Conservation (phyloP, 441 rosid species). For the Gossypium laxum region DNA sequence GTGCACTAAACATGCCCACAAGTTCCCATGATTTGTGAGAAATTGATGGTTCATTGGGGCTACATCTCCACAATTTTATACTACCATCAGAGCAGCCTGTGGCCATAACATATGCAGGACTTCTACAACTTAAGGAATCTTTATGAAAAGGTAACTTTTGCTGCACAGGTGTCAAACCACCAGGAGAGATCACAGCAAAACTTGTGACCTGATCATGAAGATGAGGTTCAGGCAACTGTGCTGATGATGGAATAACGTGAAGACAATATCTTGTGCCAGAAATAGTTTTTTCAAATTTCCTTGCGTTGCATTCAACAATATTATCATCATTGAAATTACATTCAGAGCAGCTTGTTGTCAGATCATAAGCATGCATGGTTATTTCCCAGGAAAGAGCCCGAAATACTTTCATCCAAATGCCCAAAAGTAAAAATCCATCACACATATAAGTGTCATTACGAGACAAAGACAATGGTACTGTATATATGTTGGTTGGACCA, state of each 20-base stretch:
- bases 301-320: constrained; percentile 22
- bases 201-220: constrained; percentile 44
- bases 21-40: constrained; percentile 49
- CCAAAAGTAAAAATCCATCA: constrained; percentile 61
- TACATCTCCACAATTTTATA: constrained; percentile 75
- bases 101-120: constrained; percentile 63
- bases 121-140: constrained; percentile 21
- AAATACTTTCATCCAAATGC: constrained; percentile 58
- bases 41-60: constrained; percentile 30
- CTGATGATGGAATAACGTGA: constrained; percentile 49
- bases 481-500: constrained; percentile 57
- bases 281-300: constrained; percentile 43
- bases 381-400: constrained; percentile 67
- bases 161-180: constrained; percentile 30
- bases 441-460: constrained; percentile 39
- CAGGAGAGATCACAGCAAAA: constrained; percentile 56
- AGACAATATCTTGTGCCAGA: constrained; percentile 41
- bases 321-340: constrained; percentile 40
- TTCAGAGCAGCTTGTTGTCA: constrained; percentile 31
- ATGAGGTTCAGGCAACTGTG: constrained; percentile 61
- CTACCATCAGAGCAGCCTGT: constrained; percentile 77
- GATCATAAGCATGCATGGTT: constrained; percentile 43
- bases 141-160: constrained; percentile 24
- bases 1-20: constrained; percentile 60
- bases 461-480: constrained; percentile 46